Percentiles rank a stretch among this genome's conserved stretches.
These are phyloP conservation scores for Artemisia tridentata DNA, from an alignment of 129 eudicot species.

Conservation along the genomic window DNA sequence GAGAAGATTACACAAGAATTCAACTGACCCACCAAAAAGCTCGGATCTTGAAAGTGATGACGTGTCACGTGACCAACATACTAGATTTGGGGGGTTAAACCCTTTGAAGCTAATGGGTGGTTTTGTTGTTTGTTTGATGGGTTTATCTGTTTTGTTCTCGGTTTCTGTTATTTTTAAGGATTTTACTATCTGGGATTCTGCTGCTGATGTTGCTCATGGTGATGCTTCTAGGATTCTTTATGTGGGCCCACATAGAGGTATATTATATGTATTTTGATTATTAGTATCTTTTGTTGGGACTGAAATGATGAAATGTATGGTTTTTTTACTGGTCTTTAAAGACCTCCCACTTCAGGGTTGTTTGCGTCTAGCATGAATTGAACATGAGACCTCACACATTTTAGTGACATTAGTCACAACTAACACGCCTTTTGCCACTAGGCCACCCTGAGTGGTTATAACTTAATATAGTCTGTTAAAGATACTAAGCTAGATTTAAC, in stretches of 20 bases:
- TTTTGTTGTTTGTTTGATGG: constrained; percentile 53
- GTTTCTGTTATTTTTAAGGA: constrained; percentile 44
- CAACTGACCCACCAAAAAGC: constrained; percentile 30
- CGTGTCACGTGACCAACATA: constrained; percentile 18
- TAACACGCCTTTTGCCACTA: too few species aligned
- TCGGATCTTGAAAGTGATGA: constrained; percentile 34
- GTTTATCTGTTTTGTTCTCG: constrained; percentile 49
- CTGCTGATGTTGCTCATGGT: not conserved
- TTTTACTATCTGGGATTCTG: not conserved
- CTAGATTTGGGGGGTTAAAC: constrained; percentile 44
- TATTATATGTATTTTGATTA: not conserved
- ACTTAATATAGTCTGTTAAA: not conserved
- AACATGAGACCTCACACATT: too few species aligned
- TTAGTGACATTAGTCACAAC: too few species aligned
- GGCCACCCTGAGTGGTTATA: not conserved
- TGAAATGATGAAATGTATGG: not conserved
- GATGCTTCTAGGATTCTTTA: constrained; percentile 56
- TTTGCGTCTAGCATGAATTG: not conserved
- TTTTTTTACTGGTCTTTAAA: too few species aligned
- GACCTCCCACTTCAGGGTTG: too few species aligned
- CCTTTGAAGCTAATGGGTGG: constrained; percentile 48
- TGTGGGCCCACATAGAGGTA: constrained; percentile 44
- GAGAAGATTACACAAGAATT: constrained; percentile 47
- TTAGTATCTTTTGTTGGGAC: not conserved
- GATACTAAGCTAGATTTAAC: not conserved